Evolutionary conservation across 1,284 basidiomycete genomes (phyloP), one percentile per base, ranked within the genome.

Genomic region (Ceraceosorus bombacis): DNA sequence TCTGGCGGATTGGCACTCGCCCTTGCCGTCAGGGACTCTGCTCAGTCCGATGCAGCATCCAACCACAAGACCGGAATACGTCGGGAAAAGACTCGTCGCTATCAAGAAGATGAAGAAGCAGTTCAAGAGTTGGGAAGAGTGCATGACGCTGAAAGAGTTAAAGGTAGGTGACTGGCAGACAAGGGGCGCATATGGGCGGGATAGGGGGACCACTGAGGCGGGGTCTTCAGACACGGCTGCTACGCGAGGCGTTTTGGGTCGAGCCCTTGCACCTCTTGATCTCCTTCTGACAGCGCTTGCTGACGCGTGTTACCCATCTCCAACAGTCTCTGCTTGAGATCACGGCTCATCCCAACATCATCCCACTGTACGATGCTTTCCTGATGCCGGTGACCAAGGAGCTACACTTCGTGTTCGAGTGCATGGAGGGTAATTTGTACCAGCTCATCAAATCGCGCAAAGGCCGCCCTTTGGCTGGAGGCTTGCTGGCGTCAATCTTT

Each of bases 371-470:
- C 82, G 95, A 99, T 80, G 94, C 92, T 73, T 99, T 97, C 81
- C 88, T 97, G 70, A 86, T 93, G 53, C 93, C 93, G 1, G 83
- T 86, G 65, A 86, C 90, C 58, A 90, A 89, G 78, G 92, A 98
- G 80, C 88, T 99, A 69, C 96, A 97, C 80, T 97, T 98, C 77
- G 95, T 98, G 55, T 98, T 99, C 79, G 95, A 99, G 80, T 93
- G 92, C 78, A 98, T 99, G 95, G 95, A 99, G 80, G 95, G 95
- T 71, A 98, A 99, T 79, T 85, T 99, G 60, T 98, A 95, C 80
- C 95, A 99, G 80, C 88, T 99, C 80, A 95, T 96, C 79, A 97
- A 95, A 81, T 87, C 93, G 41, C 86, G 95, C 63, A 92, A 90
- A 79, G 92, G 93, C 57, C 85, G 93, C 61, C 86, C 90, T 6